Conservation (phyloP, 495 filamentous ascomycete species). For the Lepraria neglecta region DNA sequence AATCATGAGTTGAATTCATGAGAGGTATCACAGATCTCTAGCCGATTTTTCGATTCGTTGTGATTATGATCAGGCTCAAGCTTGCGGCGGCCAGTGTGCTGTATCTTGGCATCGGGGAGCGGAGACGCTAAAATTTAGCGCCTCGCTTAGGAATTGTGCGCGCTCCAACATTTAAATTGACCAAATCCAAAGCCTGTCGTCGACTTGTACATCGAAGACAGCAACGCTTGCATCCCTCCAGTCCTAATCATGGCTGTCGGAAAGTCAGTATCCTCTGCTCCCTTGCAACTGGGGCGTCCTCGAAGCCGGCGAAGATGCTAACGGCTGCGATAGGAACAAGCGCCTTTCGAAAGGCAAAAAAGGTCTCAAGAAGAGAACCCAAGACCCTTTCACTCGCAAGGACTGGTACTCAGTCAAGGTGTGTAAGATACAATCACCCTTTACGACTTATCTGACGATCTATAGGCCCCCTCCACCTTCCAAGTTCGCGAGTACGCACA, state of each 20-base stretch:
- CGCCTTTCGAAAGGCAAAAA: conserved; percentile 99
- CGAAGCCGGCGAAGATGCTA: conserved; percentile 20
- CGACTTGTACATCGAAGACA: neutral
- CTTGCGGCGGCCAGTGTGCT: no score
- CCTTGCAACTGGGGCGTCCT: conserved; percentile 9
- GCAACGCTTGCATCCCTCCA: neutral
- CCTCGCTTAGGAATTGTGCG: conserved; percentile 15
- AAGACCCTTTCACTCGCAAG: conserved; percentile 96
- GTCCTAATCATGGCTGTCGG: conserved; percentile 81
- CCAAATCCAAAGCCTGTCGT: conserved; percentile 2
- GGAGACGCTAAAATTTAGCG: conserved; percentile 14
- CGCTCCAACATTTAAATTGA: conserved; percentile 1
- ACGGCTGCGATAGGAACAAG: conserved; percentile 75
- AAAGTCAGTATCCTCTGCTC: conserved; percentile 56
- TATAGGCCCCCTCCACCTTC: conserved; percentile 89
- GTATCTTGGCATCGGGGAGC: neutral
- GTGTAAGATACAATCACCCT: conserved; percentile 24
- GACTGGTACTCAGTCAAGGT: conserved; percentile 99
- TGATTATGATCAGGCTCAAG: no score
- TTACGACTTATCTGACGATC: conserved; percentile 27
- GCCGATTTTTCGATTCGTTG: no score
- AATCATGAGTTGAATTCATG: no score
- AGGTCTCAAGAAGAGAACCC: conserved; percentile 98
- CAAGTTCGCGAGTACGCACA: conserved; percentile 84
- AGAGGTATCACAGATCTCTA: no score